Base-by-base conservation (phyloP, 805 yeast genomes). In the Zygoascus flipseniorum region DNA sequence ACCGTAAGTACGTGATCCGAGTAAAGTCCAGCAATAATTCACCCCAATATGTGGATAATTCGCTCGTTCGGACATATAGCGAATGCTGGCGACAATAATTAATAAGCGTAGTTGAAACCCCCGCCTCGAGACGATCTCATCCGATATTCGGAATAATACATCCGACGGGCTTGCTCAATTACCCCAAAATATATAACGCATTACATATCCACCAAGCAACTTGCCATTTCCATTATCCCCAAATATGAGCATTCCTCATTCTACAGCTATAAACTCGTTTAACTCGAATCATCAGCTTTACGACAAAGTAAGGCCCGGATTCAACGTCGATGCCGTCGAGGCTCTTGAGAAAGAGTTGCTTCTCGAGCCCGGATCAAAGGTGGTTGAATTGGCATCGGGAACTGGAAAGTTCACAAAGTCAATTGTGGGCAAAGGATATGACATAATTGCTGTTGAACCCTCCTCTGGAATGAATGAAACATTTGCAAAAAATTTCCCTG, bases 331-430 rank as follows among this genome's bases (percentile, higher is more conserved):
- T 13, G 68, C 79, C 3, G 80, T 78, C 9, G 66, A 69, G 9
- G 64, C 65, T n/a, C 73, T 79, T 54, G 60, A 78, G n/a, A 58
- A 59, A 4, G 71, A 69, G 10, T 61, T 77, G 31, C 65, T 64
- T 0, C 60, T 80, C 19, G 55, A 61, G 1, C 41, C 52, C 2
- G 69, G 69, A n/a, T 57, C 66, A n/a, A 58, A 53, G 26, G 63
- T 69, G 8, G 56, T 70, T 9, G 86, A 82, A 50, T 60, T 82
- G 19, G 86, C 83, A 1, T 77, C 79, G 11, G 86, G 86, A 0
- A 82, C 86, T 0, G 86, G 86, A 9, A 81, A 81, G 58, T 82
- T 81, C 68, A 81, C 85, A 1, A 65, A 63, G 28, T 67, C 73
- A 44, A 64, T 82, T 23, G 65, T 69, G 1, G 60, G 62, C 18